A percentile compares a stretch with the other conserved stretches of the same genome.
phyloP scores from a whole-genome alignment of 2,329 filamentous ascomycete genomes.

The Beauveria bassiana region DNA sequence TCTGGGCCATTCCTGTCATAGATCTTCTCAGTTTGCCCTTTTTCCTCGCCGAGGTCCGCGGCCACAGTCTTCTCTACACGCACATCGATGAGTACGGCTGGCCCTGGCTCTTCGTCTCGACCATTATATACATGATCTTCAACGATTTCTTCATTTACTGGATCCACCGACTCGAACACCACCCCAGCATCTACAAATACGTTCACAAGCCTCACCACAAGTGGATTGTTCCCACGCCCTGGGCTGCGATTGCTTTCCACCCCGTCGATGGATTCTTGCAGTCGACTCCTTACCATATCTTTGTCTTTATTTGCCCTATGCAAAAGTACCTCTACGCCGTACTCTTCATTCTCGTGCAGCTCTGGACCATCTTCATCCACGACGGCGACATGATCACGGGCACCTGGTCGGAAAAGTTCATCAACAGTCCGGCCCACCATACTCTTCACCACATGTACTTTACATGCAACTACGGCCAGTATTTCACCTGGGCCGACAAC shows the following conservation, averaged over 20 bases:
- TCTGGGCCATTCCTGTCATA: slow-evolving; percentile 36
- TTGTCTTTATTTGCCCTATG: slow-evolving; percentile 37
- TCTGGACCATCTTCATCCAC: slow-evolving; percentile 43
- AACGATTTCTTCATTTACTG: slow-evolving; percentile 40
- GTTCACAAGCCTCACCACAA: slow-evolving; percentile 42
- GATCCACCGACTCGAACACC: slow-evolving; percentile 39
- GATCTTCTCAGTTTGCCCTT: slow-evolving; percentile 36
- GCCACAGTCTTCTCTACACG: slow-evolving; percentile 35
- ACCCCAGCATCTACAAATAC: slow-evolving; percentile 38
- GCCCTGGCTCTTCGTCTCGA: slow-evolving; percentile 31
- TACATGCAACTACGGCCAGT: slow-evolving; percentile 42
- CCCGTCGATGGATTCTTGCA: slow-evolving; percentile 38
- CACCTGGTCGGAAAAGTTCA: slow-evolving; percentile 37
- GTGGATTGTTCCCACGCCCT: slow-evolving; percentile 41
- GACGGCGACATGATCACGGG: slow-evolving; percentile 41
- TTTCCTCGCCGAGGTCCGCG: slow-evolving; percentile 40
- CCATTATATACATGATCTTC: slow-evolving; percentile 35
- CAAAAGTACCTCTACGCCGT: slow-evolving; percentile 37
- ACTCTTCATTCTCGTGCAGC: slow-evolving; percentile 36
- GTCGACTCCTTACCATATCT: slow-evolving; percentile 38
- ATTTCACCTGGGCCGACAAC: slow-evolving; percentile 39
- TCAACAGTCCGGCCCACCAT: slow-evolving; percentile 42
- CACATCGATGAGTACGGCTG: slow-evolving; percentile 31
- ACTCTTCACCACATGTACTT: slow-evolving; percentile 43
- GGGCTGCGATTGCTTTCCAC: slow-evolving; percentile 40